Conservation (phyloP, 768 basidiomycete genomes). For the Suillus plorans region DNA sequence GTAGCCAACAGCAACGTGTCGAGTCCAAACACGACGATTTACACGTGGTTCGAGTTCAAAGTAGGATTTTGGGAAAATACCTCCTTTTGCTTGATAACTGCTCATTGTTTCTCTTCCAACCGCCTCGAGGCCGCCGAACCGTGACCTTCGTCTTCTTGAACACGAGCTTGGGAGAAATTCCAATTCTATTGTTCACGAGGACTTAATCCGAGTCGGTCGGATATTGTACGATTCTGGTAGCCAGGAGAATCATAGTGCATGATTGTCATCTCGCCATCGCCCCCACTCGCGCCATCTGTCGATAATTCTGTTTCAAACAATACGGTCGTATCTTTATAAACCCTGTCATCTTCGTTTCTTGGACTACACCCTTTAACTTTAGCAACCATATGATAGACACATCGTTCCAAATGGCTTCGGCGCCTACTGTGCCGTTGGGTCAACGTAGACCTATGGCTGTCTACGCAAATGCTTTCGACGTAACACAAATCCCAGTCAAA, state of each 20-base stretch:
- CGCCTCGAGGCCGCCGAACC: background rate
- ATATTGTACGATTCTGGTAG: constrained; percentile 1
- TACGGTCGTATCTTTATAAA: background rate
- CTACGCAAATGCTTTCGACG: constrained; percentile 33
- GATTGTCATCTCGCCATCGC: background rate
- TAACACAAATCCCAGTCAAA: constrained; percentile 29
- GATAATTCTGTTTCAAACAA: background rate
- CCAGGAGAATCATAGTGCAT: background rate
- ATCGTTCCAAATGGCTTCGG: background rate
- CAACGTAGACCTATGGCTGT: constrained; percentile 16
- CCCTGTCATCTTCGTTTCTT: background rate
- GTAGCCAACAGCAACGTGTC: background rate
- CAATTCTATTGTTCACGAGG: constrained; percentile 2
- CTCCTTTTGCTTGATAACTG: background rate
- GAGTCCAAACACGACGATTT: background rate
- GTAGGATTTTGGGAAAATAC: background rate
- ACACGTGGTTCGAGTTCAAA: constrained; percentile 3
- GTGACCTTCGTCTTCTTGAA: constrained; percentile 2
- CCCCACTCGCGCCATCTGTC: background rate
- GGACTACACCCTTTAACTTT: background rate
- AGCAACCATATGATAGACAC: background rate
- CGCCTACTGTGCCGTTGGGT: background rate
- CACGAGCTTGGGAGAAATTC: constrained; percentile 8
- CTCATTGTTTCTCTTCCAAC: background rate
- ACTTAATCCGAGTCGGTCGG: constrained; percentile 4